These are phyloP conservation scores for Talaromyces pinophilus DNA, from an alignment of 2,329 filamentous ascomycete species.

Conservation along the genomic window DNA sequence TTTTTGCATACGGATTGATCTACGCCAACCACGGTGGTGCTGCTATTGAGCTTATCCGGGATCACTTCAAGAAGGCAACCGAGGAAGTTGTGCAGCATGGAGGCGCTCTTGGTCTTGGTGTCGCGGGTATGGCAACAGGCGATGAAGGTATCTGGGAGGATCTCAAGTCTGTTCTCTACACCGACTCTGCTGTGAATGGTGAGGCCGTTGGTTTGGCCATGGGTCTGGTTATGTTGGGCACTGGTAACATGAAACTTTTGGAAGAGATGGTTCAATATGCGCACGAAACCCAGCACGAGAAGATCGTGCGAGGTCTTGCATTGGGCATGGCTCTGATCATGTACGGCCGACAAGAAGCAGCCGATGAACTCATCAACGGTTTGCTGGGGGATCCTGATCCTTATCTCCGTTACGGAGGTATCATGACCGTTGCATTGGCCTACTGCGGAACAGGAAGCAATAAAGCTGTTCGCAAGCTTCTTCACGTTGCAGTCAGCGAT, in stretches of 20 bases:
- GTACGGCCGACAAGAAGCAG: slow-evolving; percentile 92
- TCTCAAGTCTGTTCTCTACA: slow-evolving; percentile 83
- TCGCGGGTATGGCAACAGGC: slow-evolving; percentile 96
- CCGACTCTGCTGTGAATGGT: slow-evolving; percentile 93
- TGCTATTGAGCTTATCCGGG: slow-evolving; percentile 58
- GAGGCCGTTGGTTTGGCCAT: slow-evolving; percentile 95
- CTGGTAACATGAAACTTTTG: slow-evolving; percentile 88
- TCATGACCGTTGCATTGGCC: slow-evolving; percentile 96
- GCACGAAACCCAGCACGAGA: slow-evolving; percentile 97
- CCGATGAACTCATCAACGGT: slow-evolving; percentile 91
- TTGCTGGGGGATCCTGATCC: slow-evolving; percentile 92
- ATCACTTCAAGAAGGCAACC: slow-evolving; percentile 53
- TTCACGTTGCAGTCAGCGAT: slow-evolving; percentile 95
- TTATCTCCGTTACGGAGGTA: slow-evolving; percentile 91
- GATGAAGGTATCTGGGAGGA: slow-evolving; percentile 88
- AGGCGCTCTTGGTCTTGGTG: slow-evolving; percentile 89
- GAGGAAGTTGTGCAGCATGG: slow-evolving; percentile 92
- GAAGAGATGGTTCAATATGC: slow-evolving; percentile 98
- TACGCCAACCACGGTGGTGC: slow-evolving; percentile 96
- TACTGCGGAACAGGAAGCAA: slow-evolving; percentile 98
- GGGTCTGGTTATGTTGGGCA: slow-evolving; percentile 97
- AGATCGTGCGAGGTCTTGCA: slow-evolving; percentile 93
- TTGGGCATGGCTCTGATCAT: slow-evolving; percentile 98
- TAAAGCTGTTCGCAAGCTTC: slow-evolving; percentile 92
- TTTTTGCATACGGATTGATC: slow-evolving; percentile 93